Base-by-base conservation (phyloP, 2,329 filamentous ascomycete genomes). In the Trichophaea hybrida region DNA sequence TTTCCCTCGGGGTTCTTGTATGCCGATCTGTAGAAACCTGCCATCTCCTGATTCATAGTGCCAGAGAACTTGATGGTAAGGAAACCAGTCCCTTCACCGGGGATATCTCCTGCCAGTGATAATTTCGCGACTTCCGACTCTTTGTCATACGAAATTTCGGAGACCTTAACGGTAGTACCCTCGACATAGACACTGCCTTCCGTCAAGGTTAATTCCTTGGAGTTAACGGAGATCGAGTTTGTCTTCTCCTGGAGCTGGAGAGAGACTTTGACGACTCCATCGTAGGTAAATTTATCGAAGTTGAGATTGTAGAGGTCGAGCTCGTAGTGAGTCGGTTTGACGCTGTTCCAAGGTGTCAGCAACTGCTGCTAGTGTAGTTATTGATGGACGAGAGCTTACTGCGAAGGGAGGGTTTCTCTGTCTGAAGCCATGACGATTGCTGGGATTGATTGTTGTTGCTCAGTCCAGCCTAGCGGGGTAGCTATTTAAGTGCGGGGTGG, bases 11-110 rank as follows among this genome's bases (percentile, higher is more conserved):
- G 59, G 15, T 90, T 88, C 76, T 88, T 94, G 75, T 98, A 98
- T 75, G 93, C 89, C 69, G 87, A 90, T 66, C 89, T 83, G 74
- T 93, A 95, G 77, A 95, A 95, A 44, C 90, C 89, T 61, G 87
- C 85, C 88, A 95, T 94, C 65, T 68, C 43, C 13, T 53, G 31
- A 76, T 94, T 95, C 73, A 94, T 85, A 61, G 79, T 83, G 61
- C 88, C 90, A 68, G 85, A 79, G 70, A 93, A 95, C 17, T 81
- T 78, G 70, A 95, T 80, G 51, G 78, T 76, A 46, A 95, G 73
- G 4, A 77, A 71, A 31, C 84, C 83, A 70, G 86, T 82, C 61
- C 82, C 77, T 31, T 84, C 78, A 35, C 80, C 76, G 15, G 83
- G 78, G 37, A 96, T 75, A 69, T 86, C 83, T 65, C 86, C 77